A percentile compares a stretch with the other conserved stretches of the same genome.
Conservation (phyloP, 2,329 filamentous ascomycete species). For the Dothistroma septosporum region DNA sequence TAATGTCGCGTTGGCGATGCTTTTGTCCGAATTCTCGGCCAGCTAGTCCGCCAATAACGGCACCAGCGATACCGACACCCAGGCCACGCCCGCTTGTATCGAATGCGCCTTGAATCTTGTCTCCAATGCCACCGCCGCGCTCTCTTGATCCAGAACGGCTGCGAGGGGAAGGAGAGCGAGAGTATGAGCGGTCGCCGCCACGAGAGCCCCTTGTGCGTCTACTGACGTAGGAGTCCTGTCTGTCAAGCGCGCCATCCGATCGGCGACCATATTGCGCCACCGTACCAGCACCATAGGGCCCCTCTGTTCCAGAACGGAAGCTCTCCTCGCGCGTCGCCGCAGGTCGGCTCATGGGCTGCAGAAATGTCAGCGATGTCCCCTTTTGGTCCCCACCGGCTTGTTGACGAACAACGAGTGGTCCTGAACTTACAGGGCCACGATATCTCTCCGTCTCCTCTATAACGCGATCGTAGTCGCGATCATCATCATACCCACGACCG, state of each 20-base stretch:
- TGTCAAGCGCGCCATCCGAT: conserved; percentile 26
- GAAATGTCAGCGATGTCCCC: conserved; percentile 17
- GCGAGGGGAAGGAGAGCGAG: conserved; percentile 24
- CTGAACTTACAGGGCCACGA: conserved; percentile 32
- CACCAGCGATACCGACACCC: conserved; percentile 33
- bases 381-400: conserved; percentile 6
- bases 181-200: conserved; percentile 23
- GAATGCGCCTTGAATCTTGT: conserved; percentile 33
- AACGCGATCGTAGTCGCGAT: conserved; percentile 30
- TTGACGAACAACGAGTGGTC: conserved; percentile 28
- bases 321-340: conserved; percentile 20
- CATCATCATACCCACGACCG: conserved; percentile 28
- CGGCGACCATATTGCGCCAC: conserved; percentile 28
- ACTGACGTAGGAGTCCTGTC: conserved; percentile 19
- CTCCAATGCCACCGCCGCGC: conserved; percentile 21
- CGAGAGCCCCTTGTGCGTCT: conserved; percentile 11
- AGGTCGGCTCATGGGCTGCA: conserved; percentile 25
- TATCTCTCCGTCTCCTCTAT: conserved; percentile 32
- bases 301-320: conserved; percentile 19
- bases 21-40: conserved; percentile 31
- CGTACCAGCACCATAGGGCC: conserved; percentile 24
- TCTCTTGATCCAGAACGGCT: conserved; percentile 22
- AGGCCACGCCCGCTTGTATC: conserved; percentile 31
- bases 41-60: conserved; percentile 34
- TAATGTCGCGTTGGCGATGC: conserved; percentile 33